Base-by-base conservation (phyloP, 257 asterid genomes). In the Solanum chiquidenum region DNA sequence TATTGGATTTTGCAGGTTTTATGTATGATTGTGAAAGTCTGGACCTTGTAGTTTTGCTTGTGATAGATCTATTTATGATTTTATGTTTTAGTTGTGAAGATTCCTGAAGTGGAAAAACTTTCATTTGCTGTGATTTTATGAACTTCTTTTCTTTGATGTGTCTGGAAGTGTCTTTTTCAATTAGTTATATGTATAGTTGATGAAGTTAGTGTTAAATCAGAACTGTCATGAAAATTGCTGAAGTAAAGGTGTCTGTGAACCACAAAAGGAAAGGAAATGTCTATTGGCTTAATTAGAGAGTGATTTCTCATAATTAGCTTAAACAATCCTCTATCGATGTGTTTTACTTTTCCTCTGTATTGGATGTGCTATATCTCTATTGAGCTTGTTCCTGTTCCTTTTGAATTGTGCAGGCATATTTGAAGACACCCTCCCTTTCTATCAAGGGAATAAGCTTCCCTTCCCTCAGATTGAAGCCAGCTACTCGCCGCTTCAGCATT, bases 401-500 rank as follows among this genome's bases (percentile, higher is more conserved):
- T 18, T 46, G 85, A 80, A 46, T 16, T 20, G 27, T 29, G 87
- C 90, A 91, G 93, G 89, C 84, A 34, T 85, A 29, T 49, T 83
- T 90, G 91, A 91, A 89, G 75, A 77, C 86, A 13, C 89, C 88
- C 52, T 89, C 93, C 0, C 73, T 92, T 76, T 82, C 94, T 18
- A 44, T 89, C 75, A 90, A 29, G 52, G 90, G 92, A 83, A 89
- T 74, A 34, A 87, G 82, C 84, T 88, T 88, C 89, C 92, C 88
- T 25, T 91, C 92, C 86, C 92, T 91, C 52, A 87, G 86, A 66
- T 29, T 90, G 91, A 89, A 89, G 89, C 94, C 93, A 10, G 77
- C 88, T 58, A 87, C 91, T 72, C 94, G 89, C 35, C 93, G 94
- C 86, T 90, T 94, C 95, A 91, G 91, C 25, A 89, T 94, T 89